phyloP scores from a whole-genome alignment of 2,329 filamentous ascomycete genomes.

The Emergomyces pasteurianus region DNA sequence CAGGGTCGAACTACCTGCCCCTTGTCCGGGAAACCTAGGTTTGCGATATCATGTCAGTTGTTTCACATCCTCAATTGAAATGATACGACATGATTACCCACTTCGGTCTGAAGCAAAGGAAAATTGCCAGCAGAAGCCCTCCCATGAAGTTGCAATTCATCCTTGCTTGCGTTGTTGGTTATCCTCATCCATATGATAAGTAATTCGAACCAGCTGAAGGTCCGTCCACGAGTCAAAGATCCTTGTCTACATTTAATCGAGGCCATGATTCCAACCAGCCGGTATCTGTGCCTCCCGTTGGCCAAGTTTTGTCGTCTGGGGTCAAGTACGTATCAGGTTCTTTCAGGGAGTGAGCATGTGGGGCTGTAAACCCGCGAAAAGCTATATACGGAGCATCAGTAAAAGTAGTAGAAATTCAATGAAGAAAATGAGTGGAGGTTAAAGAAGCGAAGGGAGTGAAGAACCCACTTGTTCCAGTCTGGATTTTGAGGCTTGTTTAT shows the following conservation, averaged over 20 bases:
- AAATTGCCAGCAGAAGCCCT: not conserved
- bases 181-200: slow-evolving; percentile 6
- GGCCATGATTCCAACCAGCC: slow-evolving; percentile 6
- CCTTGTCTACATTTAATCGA: slow-evolving; percentile 1
- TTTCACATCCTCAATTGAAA: too few relatives aligned
- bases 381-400: not conserved
- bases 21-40: too few relatives aligned
- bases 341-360: slow-evolving; percentile 1
- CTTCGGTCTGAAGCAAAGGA: not conserved
- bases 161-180: not conserved
- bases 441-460: not conserved
- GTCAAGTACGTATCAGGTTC: slow-evolving; percentile 5
- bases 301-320: not conserved
- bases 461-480: too few relatives aligned
- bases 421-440: too few relatives aligned
- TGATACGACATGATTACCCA: not conserved
- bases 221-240: slow-evolving; percentile 5
- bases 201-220: slow-evolving; percentile 1
- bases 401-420: not conserved
- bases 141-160: not conserved
- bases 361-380: not conserved
- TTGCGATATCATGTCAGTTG: too few relatives aligned
- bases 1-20: too few relatives aligned
- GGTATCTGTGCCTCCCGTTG: slow-evolving; percentile 4
- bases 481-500: too few relatives aligned